These are phyloP conservation scores for Purshia tridentata DNA, from an alignment of 306 rosid species.

Conservation along the genomic window DNA sequence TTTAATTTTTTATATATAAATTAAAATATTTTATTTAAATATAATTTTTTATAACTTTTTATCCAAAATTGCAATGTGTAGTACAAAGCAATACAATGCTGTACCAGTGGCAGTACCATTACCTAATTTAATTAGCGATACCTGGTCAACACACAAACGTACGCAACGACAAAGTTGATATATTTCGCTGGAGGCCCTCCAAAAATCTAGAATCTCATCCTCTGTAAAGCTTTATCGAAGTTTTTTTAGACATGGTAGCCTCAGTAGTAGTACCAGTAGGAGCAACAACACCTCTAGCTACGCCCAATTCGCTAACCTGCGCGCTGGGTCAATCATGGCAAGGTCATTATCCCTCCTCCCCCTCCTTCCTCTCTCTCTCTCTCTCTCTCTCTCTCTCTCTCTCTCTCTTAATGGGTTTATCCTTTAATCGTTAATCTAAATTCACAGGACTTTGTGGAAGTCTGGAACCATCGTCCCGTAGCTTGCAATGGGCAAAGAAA, in stretches of 20 bases:
- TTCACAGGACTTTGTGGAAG: conserved; percentile 27
- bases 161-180: not conserved
- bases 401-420: not conserved
- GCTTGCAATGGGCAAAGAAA: conserved; percentile 33
- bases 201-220: not conserved
- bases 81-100: too few species aligned
- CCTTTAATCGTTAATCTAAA: conserved; percentile 10
- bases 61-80: too few species aligned
- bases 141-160: not conserved
- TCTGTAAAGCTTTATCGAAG: not conserved
- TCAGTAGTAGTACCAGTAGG: not conserved
- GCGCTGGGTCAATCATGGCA: conserved; percentile 17
- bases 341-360: not conserved
- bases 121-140: not conserved
- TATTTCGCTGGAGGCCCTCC: not conserved
- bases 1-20: too few species aligned
- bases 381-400: not conserved
- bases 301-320: conserved; percentile 11
- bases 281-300: not conserved
- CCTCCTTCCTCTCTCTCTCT: not conserved
- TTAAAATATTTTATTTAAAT: too few species aligned
- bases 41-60: too few species aligned
- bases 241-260: conserved; percentile 12
- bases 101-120: too few species aligned
- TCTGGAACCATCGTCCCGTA: conserved; percentile 24